Conservation (phyloP, 2,329 filamentous ascomycete genomes). For the Dichotomopilus funicola region DNA sequence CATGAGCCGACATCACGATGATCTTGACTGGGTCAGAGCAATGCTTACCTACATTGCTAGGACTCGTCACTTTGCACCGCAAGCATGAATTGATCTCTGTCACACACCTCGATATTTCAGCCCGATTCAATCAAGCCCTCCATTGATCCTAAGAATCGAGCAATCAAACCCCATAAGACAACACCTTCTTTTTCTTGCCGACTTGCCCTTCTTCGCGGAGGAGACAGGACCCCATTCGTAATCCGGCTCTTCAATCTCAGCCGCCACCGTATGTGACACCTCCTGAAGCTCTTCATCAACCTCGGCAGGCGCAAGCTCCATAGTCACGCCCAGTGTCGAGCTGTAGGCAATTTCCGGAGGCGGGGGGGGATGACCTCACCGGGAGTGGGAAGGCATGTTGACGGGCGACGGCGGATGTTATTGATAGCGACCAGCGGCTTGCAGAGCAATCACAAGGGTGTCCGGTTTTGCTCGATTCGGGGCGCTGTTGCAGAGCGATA, state of each 20-base stretch:
- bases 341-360: not conserved
- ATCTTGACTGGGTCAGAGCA: no score
- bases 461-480: no score
- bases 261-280: not conserved
- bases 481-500: no score
- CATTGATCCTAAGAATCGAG: not conserved
- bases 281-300: not conserved
- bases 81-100: not conserved
- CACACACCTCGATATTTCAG: not conserved
- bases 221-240: not conserved
- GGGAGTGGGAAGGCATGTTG: not conserved
- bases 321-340: not conserved
- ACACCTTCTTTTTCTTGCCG: not conserved
- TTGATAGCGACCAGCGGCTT: no score
- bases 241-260: not conserved
- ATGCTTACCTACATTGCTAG: not conserved
- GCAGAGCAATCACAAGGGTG: no score
- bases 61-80: not conserved
- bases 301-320: not conserved
- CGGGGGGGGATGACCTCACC: not conserved
- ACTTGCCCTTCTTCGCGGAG: not conserved
- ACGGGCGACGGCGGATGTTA: no score
- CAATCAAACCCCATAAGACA: not conserved
- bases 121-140: not conserved
- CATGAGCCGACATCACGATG: no score